Percentiles rank a stretch among this genome's conserved stretches.
These are phyloP conservation scores for Pueraria montana DNA, from an alignment of 306 rosid genomes.

Conservation along the genomic window DNA sequence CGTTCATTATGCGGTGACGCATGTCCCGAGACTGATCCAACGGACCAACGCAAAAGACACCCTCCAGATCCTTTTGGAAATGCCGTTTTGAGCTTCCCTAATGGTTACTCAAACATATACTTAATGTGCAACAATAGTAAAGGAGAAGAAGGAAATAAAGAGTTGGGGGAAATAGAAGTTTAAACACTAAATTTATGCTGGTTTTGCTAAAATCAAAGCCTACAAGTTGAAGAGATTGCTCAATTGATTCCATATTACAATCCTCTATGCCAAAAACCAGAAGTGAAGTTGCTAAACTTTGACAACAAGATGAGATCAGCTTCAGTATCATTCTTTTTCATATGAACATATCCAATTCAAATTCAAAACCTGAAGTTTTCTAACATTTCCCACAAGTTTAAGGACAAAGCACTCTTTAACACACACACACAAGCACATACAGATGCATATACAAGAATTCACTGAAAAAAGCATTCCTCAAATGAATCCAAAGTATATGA, in stretches of 20 bases:
- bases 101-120: no score
- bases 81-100: no score
- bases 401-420: neutral
- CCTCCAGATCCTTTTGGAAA: no score
- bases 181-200: neutral
- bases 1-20: no score
- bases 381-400: neutral
- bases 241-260: neutral
- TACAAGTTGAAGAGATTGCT: neutral
- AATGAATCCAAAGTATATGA: neutral
- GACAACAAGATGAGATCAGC: neutral
- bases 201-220: neutral
- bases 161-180: neutral
- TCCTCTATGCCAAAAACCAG: neutral
- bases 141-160: neutral
- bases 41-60: no score
- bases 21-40: no score
- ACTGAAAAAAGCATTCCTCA: neutral
- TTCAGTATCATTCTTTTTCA: neutral
- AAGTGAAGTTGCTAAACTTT: neutral
- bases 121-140: neutral
- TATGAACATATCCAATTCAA: neutral
- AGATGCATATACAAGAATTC: neutral
- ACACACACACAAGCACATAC: neutral
- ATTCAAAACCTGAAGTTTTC: neutral